Evolutionary conservation across 148 eudicot genomes (phyloP).

Genomic region (Salicornia ramosissima): DNA sequence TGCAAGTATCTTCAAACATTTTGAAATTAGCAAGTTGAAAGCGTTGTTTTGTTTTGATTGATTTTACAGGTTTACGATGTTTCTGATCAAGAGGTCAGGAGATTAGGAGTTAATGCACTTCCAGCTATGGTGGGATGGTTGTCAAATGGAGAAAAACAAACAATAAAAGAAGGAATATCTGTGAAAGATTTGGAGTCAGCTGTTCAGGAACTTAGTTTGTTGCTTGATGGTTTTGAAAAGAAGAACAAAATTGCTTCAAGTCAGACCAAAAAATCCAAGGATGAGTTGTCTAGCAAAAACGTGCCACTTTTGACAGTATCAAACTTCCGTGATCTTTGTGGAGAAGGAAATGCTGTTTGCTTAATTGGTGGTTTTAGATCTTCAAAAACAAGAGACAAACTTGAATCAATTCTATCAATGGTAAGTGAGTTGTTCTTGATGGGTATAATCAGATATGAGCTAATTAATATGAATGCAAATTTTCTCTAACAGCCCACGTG

Average conservation of each 20-base stretch:
- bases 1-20: background rate
- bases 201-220: constrained; percentile 60
- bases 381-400: constrained; percentile 44
- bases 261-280: constrained; percentile 36
- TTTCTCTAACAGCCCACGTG: too few relatives aligned
- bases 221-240: constrained; percentile 71
- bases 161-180: constrained; percentile 62
- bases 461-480: background rate
- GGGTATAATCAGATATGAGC: background rate
- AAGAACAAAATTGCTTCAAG: constrained; percentile 49
- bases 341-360: constrained; percentile 73
- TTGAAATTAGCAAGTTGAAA: background rate
- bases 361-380: constrained; percentile 78
- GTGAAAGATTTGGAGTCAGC: constrained; percentile 81
- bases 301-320: constrained; percentile 56
- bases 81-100: constrained; percentile 53
- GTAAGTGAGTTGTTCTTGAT: constrained; percentile 34
- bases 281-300: constrained; percentile 41
- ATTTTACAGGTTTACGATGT: constrained; percentile 57
- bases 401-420: constrained; percentile 45
- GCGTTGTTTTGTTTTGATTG: background rate
- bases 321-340: constrained; percentile 60
- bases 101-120: constrained; percentile 61
- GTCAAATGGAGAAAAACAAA: constrained; percentile 70
- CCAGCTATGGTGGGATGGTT: constrained; percentile 95